Conservation (phyloP, 2,329 filamentous ascomycete species). For the Aspergillus sp. region DNA sequence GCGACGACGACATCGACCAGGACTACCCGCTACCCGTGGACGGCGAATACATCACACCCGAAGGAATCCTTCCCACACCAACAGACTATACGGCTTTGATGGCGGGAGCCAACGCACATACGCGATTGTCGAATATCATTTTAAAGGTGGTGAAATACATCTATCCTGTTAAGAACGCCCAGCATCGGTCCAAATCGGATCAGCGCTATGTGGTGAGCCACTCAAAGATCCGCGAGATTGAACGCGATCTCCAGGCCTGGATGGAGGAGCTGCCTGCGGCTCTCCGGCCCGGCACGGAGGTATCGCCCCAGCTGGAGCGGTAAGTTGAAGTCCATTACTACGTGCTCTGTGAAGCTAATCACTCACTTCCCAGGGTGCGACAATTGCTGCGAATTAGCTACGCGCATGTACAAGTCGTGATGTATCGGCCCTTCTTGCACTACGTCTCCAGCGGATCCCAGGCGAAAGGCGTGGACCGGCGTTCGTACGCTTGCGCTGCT, state of each 20-base stretch:
- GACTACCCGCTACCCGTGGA: conserved; percentile 46
- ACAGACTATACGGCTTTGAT: conserved; percentile 55
- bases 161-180: conserved; percentile 57
- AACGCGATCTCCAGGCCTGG: conserved; percentile 62
- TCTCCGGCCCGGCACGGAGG: conserved; percentile 76
- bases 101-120: conserved; percentile 60
- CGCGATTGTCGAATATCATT: conserved; percentile 55
- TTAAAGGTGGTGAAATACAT: conserved; percentile 63
- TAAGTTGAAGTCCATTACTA: conserved; percentile 42
- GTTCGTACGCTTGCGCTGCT: conserved; percentile 63
- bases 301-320: conserved; percentile 71
- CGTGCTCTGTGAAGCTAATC: neutral
- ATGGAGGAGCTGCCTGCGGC: conserved; percentile 67
- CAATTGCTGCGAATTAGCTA: conserved; percentile 63
- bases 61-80: conserved; percentile 54
- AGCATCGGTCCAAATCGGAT: conserved; percentile 43
- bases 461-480: conserved; percentile 54
- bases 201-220: conserved; percentile 63
- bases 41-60: conserved; percentile 46
- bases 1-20: conserved; percentile 51
- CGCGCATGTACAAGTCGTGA: conserved; percentile 62
- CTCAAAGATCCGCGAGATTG: conserved; percentile 62
- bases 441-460: conserved; percentile 56
- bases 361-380: conserved; percentile 45
- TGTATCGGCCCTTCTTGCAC: conserved; percentile 65